Percentiles rank a stretch among this genome's conserved stretches.
These are phyloP conservation scores for Pneumocystis carinii DNA, from an alignment of 1,139 yeast genomes.

Conservation along the genomic window DNA sequence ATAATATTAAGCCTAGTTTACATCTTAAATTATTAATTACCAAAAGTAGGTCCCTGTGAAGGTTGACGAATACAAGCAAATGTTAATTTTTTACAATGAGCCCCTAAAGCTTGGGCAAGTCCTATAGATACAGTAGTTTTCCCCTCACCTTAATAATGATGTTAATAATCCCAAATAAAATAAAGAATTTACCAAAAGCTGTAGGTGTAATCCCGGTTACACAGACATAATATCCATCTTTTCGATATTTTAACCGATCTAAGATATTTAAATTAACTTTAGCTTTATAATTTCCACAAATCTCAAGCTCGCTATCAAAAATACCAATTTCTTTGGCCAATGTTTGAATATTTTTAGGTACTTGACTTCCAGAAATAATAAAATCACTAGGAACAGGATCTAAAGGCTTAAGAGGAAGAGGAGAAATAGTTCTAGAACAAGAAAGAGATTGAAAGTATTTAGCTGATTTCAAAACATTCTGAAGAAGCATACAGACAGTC, in stretches of 20 bases:
- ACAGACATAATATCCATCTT: conserved; percentile 75
- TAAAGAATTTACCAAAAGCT: conserved; percentile 29
- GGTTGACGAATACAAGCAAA: conserved; percentile 97
- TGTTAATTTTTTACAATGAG: conserved; percentile 71
- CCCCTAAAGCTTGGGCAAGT: conserved; percentile 88
- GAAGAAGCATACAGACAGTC: conserved; percentile 93
- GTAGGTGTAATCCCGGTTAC: conserved; percentile 98
- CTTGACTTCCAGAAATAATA: conserved; percentile 80
- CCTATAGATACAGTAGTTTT: conserved; percentile 96
- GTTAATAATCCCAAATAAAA: neutral
- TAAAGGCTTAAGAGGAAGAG: conserved; percentile 49
- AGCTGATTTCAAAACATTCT: conserved; percentile 76
- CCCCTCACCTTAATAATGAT: conserved; percentile 64
- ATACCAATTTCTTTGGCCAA: conserved; percentile 81
- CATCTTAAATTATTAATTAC: conserved; percentile 57
- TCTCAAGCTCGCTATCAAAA: conserved; percentile 68
- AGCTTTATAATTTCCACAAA: conserved; percentile 84
- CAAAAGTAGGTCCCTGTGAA: conserved; percentile 97
- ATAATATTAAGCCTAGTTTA: neutral
- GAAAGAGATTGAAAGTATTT: conserved; percentile 30
- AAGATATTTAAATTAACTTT: conserved; percentile 65
- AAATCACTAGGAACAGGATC: conserved; percentile 88
- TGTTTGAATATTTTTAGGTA: conserved; percentile 67
- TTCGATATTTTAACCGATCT: conserved; percentile 52
- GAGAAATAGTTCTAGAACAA: conserved; percentile 26